Percentiles rank a stretch among this genome's conserved stretches.
Evolutionary conservation across 805 yeast genomes (phyloP).

Genomic region (Ogataea zsoltii): DNA sequence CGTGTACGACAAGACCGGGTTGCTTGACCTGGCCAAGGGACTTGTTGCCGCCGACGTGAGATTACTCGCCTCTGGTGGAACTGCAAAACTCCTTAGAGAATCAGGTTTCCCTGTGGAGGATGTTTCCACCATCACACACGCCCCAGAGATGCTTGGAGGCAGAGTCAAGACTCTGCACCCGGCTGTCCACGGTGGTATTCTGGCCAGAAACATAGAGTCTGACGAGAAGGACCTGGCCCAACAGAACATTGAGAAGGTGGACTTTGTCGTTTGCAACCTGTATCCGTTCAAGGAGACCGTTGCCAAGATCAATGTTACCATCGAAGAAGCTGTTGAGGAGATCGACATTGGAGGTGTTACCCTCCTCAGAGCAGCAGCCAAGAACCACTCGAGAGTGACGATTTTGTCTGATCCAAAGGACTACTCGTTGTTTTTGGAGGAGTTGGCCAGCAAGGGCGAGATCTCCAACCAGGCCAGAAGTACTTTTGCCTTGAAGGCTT

Average conservation of each 20-base stretch:
- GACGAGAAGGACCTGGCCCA: constrained; percentile 87
- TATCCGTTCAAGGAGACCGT: constrained; percentile 98
- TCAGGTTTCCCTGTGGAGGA: constrained; percentile 98
- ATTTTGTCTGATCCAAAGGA: constrained; percentile 93
- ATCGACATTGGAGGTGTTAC: constrained; percentile 99
- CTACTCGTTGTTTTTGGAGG: constrained; percentile 83
- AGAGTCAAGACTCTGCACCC: constrained; percentile 98
- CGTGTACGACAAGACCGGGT: constrained; percentile 96
- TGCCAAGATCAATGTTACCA: constrained; percentile 91
- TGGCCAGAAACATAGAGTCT: constrained; percentile 88
- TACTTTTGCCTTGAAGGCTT: constrained; percentile 90
- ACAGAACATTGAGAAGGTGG: constrained; percentile 94
- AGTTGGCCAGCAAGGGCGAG: constrained; percentile 64
- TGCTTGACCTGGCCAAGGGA: constrained; percentile 95
- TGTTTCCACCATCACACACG: constrained; percentile 92
- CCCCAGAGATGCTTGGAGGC: constrained; percentile 99
- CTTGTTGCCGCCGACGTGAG: constrained; percentile 85
- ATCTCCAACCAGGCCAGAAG: constrained; percentile 75
- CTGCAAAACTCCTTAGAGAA: constrained; percentile 90
- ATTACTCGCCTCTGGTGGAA: constrained; percentile 95
- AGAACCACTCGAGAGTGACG: constrained; percentile 95
- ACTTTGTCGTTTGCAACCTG: constrained; percentile 94
- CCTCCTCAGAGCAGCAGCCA: constrained; percentile 96
- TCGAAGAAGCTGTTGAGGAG: constrained; percentile 97
- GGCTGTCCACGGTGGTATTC: constrained; percentile 97